Base-by-base conservation (phyloP, 2,329 filamentous ascomycete species). In the Hypoxylon sp. region DNA sequence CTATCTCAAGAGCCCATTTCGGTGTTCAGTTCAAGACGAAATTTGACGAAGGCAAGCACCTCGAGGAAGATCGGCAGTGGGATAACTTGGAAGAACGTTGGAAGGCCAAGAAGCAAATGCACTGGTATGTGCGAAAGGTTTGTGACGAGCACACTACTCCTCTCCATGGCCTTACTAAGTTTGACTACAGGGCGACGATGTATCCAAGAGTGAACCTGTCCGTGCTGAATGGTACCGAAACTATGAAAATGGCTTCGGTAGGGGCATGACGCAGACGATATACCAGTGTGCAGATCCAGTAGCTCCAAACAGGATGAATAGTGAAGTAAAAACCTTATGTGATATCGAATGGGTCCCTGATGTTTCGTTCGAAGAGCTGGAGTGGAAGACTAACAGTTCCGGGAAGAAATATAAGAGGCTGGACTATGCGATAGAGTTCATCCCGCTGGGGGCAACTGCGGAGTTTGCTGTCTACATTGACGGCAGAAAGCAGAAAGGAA, bases 401-500 rank as follows among this genome's bases (percentile, higher is more conserved):
- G 58, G 58, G 17, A 39, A 15, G 15, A 42, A 8, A 27, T 62
- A 55, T 11, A 62, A 62, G 51, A 21, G 15, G 21, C 31, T 55
- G 7, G 13, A 39, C 2, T 62, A 42, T 17, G 31, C 17, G 11
- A n/a, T 62, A 48, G 58, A 62, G n/a, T 62, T 62, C 21, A 48
- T 48, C 13, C 58, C 58, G 2, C 42, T 29, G 15, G 51, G 58
- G 6, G 51, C 58, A 19, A 62, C 58, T 42, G 50, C 51, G 32
- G 58, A 62, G 10, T 39, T 62, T 11, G 42, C 42, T 11, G 4
- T 55, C 31, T 62, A 55, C 19, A 48, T 54, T 6, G 58, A 31
- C 7, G 58, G 58, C 4, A 19, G 58, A n/a, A 62, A 39, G n/a
- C 58, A 62, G 58, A 55, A 48, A 31, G 58, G 58, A 27, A 50